A percentile compares a stretch with the other conserved stretches of the same genome.
Evolutionary conservation across 495 filamentous ascomycete genomes (phyloP).

Genomic region (Talaromyces stipitatus): DNA sequence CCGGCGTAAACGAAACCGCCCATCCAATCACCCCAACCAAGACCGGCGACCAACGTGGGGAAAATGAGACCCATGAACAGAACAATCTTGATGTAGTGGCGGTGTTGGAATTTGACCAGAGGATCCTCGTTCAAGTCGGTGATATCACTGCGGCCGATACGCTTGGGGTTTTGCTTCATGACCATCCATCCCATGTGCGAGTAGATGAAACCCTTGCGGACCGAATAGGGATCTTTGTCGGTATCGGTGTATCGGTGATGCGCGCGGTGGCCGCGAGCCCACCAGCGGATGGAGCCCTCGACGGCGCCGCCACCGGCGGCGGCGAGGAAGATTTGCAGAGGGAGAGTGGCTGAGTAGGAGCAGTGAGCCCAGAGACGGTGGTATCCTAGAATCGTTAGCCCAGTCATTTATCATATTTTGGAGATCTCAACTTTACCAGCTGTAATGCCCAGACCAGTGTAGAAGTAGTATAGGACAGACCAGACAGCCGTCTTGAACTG

Average conservation of each 20-base stretch:
- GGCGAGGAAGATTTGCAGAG: constrained; percentile 88
- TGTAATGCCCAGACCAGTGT: constrained; percentile 83
- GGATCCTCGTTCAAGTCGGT: constrained; percentile 92
- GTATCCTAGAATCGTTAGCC: constrained; percentile 49
- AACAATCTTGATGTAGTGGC: constrained; percentile 85
- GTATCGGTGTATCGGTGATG: constrained; percentile 99
- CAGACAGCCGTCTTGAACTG: constrained; percentile 69
- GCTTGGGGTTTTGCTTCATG: constrained; percentile 90
- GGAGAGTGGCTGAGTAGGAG: constrained; percentile 83
- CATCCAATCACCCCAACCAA: constrained; percentile 83
- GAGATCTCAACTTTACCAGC: no score
- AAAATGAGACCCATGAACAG: constrained; percentile 80
- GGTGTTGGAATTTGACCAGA: constrained; percentile 92
- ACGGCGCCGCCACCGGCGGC: constrained; percentile 90
- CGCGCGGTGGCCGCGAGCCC: constrained; percentile 91
- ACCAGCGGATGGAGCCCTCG: constrained; percentile 95
- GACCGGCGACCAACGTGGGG: constrained; percentile 74
- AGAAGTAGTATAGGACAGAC: constrained; percentile 84
- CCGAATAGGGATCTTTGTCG: constrained; percentile 97
- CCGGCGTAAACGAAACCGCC: constrained; percentile 94
- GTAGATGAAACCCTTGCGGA: constrained; percentile 95
- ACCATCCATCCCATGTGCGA: constrained; percentile 94
- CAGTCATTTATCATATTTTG: background rate
- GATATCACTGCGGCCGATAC: constrained; percentile 93
- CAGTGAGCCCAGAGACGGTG: constrained; percentile 94